phyloP scores from a whole-genome alignment of 148 eudicot genomes.

The Rhododendron molle region DNA sequence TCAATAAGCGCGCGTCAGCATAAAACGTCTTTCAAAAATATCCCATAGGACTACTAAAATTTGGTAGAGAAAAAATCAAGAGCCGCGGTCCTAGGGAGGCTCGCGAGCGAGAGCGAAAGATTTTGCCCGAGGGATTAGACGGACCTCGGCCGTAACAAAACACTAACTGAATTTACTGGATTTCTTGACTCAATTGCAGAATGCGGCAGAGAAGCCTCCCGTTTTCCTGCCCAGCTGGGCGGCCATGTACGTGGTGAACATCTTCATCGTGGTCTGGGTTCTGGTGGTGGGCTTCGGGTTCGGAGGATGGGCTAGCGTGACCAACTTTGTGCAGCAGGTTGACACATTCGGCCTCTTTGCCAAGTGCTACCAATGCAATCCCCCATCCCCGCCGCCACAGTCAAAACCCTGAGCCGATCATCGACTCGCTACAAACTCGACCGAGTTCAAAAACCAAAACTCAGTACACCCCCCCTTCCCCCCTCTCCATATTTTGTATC shows the following conservation, averaged over 20 bases:
- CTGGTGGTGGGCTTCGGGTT: constrained; percentile 78
- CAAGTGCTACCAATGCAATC: constrained; percentile 81
- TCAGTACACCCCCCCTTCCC: not conserved
- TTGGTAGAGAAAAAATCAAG: too few species aligned
- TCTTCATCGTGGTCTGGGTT: constrained; percentile 66
- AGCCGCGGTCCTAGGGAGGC: too few species aligned
- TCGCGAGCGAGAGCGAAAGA: too few species aligned
- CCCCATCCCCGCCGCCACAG: constrained; percentile 32
- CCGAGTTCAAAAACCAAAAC: not conserved
- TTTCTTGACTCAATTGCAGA: constrained; percentile 32
- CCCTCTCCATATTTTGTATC: constrained; percentile 25
- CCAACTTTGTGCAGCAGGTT: constrained; percentile 65
- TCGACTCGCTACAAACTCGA: not conserved
- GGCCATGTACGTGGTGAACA: constrained; percentile 59
- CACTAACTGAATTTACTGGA: too few species aligned
- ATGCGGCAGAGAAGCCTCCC: constrained; percentile 90
- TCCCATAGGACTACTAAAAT: too few species aligned
- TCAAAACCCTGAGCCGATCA: constrained; percentile 3
- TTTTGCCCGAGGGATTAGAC: too few species aligned
- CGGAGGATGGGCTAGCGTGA: constrained; percentile 90
- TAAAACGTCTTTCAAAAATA: not conserved
- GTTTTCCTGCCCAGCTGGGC: constrained; percentile 70
- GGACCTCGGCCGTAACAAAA: too few species aligned
- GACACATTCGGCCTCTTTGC: constrained; percentile 86
- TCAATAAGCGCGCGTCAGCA: not conserved